A percentile compares a stretch with the other conserved stretches of the same genome.
phyloP scores from a whole-genome alignment of 129 eudicot genomes.

The Lonicera japonica region DNA sequence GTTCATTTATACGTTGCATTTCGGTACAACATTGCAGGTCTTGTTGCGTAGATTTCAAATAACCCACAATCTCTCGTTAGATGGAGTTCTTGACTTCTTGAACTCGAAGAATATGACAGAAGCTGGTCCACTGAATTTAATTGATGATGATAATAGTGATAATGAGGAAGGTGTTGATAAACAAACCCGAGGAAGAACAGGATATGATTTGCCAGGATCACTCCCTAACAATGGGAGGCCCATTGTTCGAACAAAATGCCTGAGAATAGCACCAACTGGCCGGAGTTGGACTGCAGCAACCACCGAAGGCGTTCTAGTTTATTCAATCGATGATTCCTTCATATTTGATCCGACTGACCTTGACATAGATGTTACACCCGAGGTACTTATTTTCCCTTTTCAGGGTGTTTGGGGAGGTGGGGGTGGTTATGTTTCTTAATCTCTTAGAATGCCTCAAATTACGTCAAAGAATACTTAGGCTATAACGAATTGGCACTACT shows the following conservation, averaged over 20 bases:
- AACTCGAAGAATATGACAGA: conserved; percentile 95
- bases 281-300: conserved; percentile 97
- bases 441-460: too few relatives aligned
- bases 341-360: conserved; percentile 99
- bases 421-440: too few relatives aligned
- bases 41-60: conserved; percentile 81
- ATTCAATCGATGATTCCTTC: conserved; percentile 85
- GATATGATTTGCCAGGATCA: conserved; percentile 81
- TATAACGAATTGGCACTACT: neutral
- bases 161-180: conserved; percentile 79
- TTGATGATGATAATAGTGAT: conserved; percentile 79
- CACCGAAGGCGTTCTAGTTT: conserved; percentile 87
- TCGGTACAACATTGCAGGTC: conserved; percentile 44
- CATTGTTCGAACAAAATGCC: conserved; percentile 73
- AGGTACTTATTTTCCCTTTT: conserved; percentile 35
- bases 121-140: conserved; percentile 84
- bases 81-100: conserved; percentile 87
- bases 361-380: conserved; percentile 94
- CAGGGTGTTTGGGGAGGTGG: too few relatives aligned
- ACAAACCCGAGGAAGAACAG: conserved; percentile 55
- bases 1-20: neutral
- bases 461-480: neutral
- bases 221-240: conserved; percentile 87
- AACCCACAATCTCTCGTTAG: conserved; percentile 79
- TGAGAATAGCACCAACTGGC: conserved; percentile 90